These are phyloP conservation scores for Starmerella vitae DNA, from an alignment of 805 yeast species.

Conservation along the genomic window DNA sequence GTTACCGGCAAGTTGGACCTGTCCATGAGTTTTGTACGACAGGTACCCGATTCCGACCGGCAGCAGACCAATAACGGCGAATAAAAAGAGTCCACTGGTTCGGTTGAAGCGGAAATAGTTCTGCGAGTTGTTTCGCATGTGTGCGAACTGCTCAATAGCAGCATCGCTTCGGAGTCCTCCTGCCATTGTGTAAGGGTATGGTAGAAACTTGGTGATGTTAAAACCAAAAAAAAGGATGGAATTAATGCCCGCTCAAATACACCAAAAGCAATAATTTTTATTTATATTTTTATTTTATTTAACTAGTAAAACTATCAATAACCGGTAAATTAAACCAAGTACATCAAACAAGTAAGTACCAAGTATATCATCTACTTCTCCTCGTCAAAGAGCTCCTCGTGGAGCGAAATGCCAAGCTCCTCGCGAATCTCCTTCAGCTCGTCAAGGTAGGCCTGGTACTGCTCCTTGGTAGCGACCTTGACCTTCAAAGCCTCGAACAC, in stretches of 20 bases:
- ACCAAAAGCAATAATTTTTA: no score
- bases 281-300: no score
- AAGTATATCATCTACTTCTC: no score
- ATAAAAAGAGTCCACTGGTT: conserved; percentile 24
- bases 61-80: conserved; percentile 24
- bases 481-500: conserved; percentile 89
- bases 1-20: conserved; percentile 22
- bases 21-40: conserved; percentile 26
- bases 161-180: conserved; percentile 26
- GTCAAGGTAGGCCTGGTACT: conserved; percentile 89
- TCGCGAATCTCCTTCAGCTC: conserved; percentile 84
- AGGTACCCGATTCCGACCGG: conserved; percentile 28
- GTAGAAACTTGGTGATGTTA: no score
- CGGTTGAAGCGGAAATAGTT: conserved; percentile 24
- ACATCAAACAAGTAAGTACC: no score
- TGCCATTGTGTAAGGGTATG: conserved; percentile 16
- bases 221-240: no score
- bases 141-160: conserved; percentile 27
- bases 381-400: conserved; percentile 62
- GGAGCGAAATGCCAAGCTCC: conserved; percentile 84
- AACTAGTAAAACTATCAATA: no score
- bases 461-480: conserved; percentile 89
- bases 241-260: no score
- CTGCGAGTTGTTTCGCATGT: conserved; percentile 24
- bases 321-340: no score